Evolutionary conservation across 495 filamentous ascomycete genomes (phyloP).

Genomic region (Aspergillus egyptiacus): DNA sequence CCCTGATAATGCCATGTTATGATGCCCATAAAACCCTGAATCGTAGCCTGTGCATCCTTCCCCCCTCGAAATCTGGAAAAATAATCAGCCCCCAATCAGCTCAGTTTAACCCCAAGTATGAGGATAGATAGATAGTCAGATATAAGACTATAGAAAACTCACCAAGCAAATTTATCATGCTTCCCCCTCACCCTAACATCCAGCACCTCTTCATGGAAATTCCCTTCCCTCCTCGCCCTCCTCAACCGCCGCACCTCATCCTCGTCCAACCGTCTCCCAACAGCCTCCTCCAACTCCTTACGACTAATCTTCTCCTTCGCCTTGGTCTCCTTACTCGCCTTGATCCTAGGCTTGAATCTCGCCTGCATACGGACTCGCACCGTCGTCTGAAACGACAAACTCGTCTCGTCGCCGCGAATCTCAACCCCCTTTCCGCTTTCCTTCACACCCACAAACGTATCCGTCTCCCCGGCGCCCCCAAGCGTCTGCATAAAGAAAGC

Average conservation of each 20-base stretch:
- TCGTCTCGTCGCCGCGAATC: conserved; percentile 72
- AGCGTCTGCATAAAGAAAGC: conserved; percentile 63
- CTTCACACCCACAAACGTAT: conserved; percentile 48
- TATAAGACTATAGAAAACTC: neutral
- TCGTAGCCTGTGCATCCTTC: too few relatives aligned
- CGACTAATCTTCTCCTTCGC: conserved; percentile 76
- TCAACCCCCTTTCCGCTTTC: conserved; percentile 34
- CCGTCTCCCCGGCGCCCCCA: conserved; percentile 35
- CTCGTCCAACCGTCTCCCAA: conserved; percentile 70
- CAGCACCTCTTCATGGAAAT: conserved; percentile 84
- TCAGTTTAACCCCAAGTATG: neutral
- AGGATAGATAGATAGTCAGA: conserved; percentile 22
- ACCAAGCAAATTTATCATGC: conserved; percentile 81
- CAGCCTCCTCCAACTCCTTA: conserved; percentile 78
- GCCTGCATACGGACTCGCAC: conserved; percentile 90
- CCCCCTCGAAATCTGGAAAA: neutral
- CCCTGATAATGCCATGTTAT: neutral
- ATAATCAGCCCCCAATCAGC: neutral
- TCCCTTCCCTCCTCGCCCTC: conserved; percentile 72
- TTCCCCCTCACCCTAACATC: conserved; percentile 91
- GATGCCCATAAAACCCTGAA: neutral
- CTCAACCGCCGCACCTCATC: conserved; percentile 80
- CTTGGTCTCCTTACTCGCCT: conserved; percentile 72
- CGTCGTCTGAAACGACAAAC: conserved; percentile 66
- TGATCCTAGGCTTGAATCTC: conserved; percentile 78